A percentile compares a stretch with the other conserved stretches of the same genome.
Evolutionary conservation across 768 basidiomycete species (phyloP).

Genomic region (Strobilomyces dryophilus): DNA sequence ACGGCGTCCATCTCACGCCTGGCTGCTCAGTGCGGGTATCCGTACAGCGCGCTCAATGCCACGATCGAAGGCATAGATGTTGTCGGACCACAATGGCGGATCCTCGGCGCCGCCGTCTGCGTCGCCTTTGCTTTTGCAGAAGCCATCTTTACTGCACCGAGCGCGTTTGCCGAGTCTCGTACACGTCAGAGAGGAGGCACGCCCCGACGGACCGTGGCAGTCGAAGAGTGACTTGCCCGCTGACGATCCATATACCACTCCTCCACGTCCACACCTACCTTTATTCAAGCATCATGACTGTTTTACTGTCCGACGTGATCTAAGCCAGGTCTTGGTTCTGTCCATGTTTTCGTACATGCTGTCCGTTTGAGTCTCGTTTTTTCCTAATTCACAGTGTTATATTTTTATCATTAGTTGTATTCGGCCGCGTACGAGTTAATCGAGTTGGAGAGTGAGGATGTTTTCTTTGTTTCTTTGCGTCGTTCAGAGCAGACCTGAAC

Average conservation of each 20-base stretch:
- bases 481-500: not conserved
- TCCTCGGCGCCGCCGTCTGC: constrained; percentile 50
- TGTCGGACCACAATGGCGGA: constrained; percentile 51
- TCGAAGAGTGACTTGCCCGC: constrained; percentile 19
- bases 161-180: constrained; percentile 31
- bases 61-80: constrained; percentile 44
- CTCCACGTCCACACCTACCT: not conserved
- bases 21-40: constrained; percentile 57
- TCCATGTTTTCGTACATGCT: constrained; percentile 15
- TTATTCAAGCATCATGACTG: not conserved
- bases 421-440: constrained; percentile 8
- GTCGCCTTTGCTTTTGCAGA: constrained; percentile 69
- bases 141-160: constrained; percentile 49
- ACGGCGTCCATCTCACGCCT: constrained; percentile 62
- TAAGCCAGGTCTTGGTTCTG: constrained; percentile 7
- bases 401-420: constrained; percentile 19
- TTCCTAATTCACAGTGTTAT: not conserved
- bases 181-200: constrained; percentile 20
- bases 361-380: constrained; percentile 10
- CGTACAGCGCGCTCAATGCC: constrained; percentile 32
- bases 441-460: constrained; percentile 1
- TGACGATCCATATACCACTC: not conserved
- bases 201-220: constrained; percentile 16
- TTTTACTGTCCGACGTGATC: not conserved
- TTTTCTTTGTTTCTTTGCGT: not conserved